Evolutionary conservation across 768 basidiomycete genomes (phyloP).

Genomic region (Fibroporia radiculosa): DNA sequence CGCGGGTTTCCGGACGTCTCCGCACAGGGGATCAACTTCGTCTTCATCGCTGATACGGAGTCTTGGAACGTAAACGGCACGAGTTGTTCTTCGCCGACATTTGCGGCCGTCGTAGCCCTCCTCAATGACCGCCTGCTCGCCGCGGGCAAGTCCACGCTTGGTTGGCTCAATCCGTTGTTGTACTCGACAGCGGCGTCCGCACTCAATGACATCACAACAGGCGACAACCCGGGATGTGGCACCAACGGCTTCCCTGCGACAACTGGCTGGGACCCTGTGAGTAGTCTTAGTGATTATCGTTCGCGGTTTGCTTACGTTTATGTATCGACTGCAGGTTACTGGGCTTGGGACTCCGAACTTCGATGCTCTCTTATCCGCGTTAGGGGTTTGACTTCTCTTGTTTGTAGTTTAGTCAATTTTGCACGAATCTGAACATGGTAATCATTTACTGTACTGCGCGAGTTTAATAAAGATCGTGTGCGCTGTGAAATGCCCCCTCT

Average conservation of each 20-base stretch:
- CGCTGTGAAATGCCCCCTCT: no score
- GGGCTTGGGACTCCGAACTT: slow-evolving; percentile 29
- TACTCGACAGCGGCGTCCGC: slow-evolving; percentile 21
- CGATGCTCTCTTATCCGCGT: slow-evolving; percentile 16
- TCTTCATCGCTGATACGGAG: slow-evolving; percentile 34
- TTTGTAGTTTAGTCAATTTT: no score
- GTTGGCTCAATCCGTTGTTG: slow-evolving; percentile 30
- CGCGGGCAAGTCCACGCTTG: slow-evolving; percentile 25
- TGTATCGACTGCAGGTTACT: slow-evolving; percentile 21
- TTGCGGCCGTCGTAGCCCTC: slow-evolving; percentile 54
- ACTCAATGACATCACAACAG: slow-evolving; percentile 19
- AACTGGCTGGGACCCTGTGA: slow-evolving; percentile 26
- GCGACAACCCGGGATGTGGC: slow-evolving; percentile 15
- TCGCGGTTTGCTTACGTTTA: no score
- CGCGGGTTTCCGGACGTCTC: slow-evolving; percentile 60
- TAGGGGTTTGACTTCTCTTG: slow-evolving; percentile 13
- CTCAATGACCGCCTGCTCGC: slow-evolving; percentile 33
- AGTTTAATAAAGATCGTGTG: no score
- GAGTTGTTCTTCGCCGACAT: slow-evolving; percentile 53
- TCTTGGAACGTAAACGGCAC: slow-evolving; percentile 43
- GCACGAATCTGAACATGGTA: no score
- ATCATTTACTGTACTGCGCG: no score
- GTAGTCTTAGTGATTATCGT: no score
- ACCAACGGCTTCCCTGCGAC: slow-evolving; percentile 25
- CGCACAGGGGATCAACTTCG: slow-evolving; percentile 44